phyloP scores from a whole-genome alignment of 2,329 filamentous ascomycete genomes.

The Lomentospora prolificans region DNA sequence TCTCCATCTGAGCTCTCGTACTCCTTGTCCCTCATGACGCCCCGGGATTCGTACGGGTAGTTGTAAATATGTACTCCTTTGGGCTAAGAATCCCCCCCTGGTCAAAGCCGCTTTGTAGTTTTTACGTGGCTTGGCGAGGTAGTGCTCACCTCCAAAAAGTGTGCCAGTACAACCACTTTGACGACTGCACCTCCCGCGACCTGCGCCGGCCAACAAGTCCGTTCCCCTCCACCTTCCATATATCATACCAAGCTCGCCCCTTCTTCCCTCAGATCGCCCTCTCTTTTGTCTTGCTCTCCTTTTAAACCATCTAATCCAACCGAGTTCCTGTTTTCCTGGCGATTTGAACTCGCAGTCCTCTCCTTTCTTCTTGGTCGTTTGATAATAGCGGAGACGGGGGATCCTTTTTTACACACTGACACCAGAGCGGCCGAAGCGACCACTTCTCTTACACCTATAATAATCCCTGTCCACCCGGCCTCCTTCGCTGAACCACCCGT shows the following conservation, averaged over 20 bases:
- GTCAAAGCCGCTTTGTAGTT: background rate
- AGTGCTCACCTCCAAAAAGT: background rate
- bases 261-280: background rate
- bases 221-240: background rate
- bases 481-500: background rate
- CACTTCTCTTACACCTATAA: background rate
- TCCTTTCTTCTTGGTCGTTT: background rate
- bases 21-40: background rate
- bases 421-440: background rate
- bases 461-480: background rate
- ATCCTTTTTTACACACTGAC: background rate
- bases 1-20: background rate
- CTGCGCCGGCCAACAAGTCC: background rate
- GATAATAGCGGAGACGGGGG: background rate
- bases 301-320: background rate
- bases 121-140: background rate
- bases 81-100: background rate
- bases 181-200: background rate
- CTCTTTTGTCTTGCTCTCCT: background rate
- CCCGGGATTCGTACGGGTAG: background rate
- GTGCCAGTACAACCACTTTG: background rate
- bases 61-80: background rate
- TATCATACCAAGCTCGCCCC: background rate
- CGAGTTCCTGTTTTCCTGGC: background rate
- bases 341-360: background rate